Base-by-base conservation (phyloP, 2,329 filamentous ascomycete species). In the Neofusicoccum sp. region DNA sequence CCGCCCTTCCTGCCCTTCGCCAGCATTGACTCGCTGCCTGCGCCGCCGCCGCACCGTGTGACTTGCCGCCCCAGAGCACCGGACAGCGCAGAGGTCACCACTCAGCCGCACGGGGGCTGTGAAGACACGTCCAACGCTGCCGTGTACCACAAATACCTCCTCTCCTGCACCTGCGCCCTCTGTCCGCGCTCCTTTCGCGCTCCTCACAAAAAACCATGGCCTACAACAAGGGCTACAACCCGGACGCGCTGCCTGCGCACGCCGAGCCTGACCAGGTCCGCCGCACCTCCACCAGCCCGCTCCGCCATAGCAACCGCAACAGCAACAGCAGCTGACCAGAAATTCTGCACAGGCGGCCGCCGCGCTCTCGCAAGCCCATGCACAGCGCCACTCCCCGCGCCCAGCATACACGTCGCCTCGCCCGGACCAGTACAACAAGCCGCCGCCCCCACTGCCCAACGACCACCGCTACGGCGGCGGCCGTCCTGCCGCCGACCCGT, bases 141-240 rank as follows among this genome's bases (percentile, higher is more conserved):
- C 31, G 30, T n/a, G 26, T 16, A 30, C 11, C 16, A 24, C 58
- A 53, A 60, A 60, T 43, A 26, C 43, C 54, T 28, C 31, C 26
- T 38, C 54, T 36, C 31, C 30, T n/a, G 47, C 41, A 34, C 48
- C 20, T 34, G 45, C 26, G 24, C 14, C 11, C 24, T 34, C 48
- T 53, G 20, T 26, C 48, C 34, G 36, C 28, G 7, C 24, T 33
- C 49, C 34, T 40, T 59, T 33, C 7, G 8, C 26, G 14, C 49
- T n/a, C 36, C 49, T 8, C 51, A 56, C 12, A n/a, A n/a, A n/a
- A n/a, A n/a, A 53, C 8, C 63, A 98, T 98, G 93, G 93, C 93
- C 61, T 98, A 98, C 83, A 96, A 96, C 78, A 87, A 87, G 75
- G 86, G 89, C 60, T 95, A 92, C 80, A 96, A 99, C 76, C 93